phyloP scores from a whole-genome alignment of 768 basidiomycete species.

The Pisolithus marmoratus region DNA sequence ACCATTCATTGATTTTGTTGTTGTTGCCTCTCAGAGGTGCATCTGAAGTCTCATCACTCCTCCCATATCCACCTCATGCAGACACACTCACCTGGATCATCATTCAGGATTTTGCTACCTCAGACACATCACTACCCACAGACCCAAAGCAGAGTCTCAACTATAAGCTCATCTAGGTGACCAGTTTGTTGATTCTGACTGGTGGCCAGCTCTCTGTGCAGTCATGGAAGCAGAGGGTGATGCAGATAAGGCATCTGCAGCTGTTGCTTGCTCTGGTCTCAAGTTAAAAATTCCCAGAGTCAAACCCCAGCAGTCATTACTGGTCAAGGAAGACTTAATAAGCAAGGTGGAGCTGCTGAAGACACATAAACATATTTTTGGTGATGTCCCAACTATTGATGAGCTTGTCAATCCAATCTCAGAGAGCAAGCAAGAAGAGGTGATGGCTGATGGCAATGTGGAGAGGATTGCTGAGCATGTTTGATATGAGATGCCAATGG shows the following conservation, averaged over 20 bases:
- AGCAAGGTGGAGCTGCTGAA: constrained; percentile 9
- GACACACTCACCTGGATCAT: constrained; percentile 4
- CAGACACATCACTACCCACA: constrained; percentile 11
- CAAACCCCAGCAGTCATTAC: neutral
- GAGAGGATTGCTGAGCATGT: neutral
- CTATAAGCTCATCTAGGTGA: constrained; percentile 9
- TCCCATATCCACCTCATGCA: neutral
- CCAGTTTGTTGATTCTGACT: neutral
- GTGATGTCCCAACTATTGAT: constrained; percentile 5
- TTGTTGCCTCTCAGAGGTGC: neutral
- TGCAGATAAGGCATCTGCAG: neutral
- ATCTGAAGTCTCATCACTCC: too few relatives aligned
- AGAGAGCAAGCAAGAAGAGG: constrained; percentile 5
- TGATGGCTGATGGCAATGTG: neutral
- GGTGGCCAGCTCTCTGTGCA: constrained; percentile 3
- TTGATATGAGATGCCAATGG: neutral
- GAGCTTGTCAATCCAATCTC: constrained; percentile 11
- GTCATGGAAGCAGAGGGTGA: constrained; percentile 9
- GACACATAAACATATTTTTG: constrained; percentile 8
- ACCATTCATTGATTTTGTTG: neutral
- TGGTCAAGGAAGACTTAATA: constrained; percentile 7
- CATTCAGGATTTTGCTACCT: constrained; percentile 10
- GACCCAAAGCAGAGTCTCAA: constrained; percentile 4
- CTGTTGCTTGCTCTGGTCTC: neutral
- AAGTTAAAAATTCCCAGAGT: neutral